Base-by-base conservation (phyloP, 2,329 filamentous ascomycete species). In the Samsoniella hepiali region DNA sequence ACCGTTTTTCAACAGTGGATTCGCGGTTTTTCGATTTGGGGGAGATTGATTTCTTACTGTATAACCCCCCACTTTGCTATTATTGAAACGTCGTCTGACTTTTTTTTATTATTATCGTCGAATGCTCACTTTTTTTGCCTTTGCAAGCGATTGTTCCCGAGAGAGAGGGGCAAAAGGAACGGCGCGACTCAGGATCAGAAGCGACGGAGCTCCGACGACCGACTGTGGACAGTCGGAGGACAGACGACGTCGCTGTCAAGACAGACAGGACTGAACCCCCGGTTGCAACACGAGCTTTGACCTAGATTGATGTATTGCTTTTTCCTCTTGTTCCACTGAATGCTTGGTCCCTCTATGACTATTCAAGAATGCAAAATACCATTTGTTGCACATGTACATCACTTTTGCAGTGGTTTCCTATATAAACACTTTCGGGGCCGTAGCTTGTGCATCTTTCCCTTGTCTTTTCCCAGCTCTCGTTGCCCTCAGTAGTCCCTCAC, bases 401-500 rank as follows among this genome's bases (percentile, higher is more conserved):
- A n/a, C 22, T 22, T 22, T 22, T 22, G 22, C 22, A 22, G 22
- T 22, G 22, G 22, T 22, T 1, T 22, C 22, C 22, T 22, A 40
- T 3, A 40, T 5, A 3, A 40, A 4, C 38, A 40, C 10, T 5
- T 13, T 40, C 22, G 22, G 7, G 38, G 11, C 11, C 34, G 34
- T 38, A 38, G 13, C 38, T 15, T 40, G 11, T 1, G 13, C 38
- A 40, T 9, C 1, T 15, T 15, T 40, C 9, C 38, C 22, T 22
- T 1, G 22, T 40, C 38, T 40, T 22, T 22, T 22, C 22, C 22
- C 22, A 22, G 22, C 44, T 53, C 44, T 34, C 36, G 13, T 29
- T 38, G 51, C 56, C 5, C 6, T 58, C 49, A 63, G 53, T 63
- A 56, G 62, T 79, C 77, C 67, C 69, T 74, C 62, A 79, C 76